Evolutionary conservation across 1,284 basidiomycete species (phyloP).

Genomic region (Clitocybe nebularis): DNA sequence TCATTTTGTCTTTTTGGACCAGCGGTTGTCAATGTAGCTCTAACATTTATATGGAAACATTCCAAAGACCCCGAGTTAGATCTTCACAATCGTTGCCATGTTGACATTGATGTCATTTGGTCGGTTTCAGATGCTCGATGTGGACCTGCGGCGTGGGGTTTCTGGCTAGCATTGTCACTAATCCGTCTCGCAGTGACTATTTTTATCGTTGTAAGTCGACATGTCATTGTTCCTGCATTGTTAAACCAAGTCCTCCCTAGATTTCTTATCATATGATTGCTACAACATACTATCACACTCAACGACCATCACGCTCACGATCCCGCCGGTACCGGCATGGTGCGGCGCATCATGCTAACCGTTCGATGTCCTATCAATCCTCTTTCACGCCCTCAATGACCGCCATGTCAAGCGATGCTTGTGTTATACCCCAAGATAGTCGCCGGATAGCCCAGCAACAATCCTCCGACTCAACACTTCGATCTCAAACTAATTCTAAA

Average conservation of each 20-base stretch:
- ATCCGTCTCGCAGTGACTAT: slow-evolving; percentile 50
- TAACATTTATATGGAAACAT: slow-evolving; percentile 48
- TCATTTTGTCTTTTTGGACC: slow-evolving; percentile 45
- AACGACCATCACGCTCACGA: slow-evolving; percentile 25
- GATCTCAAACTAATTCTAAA: slow-evolving; percentile 18
- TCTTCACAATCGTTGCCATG: slow-evolving; percentile 44
- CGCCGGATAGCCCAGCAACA: slow-evolving; percentile 18
- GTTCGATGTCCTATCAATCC: slow-evolving; percentile 21
- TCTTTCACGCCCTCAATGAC: slow-evolving; percentile 21
- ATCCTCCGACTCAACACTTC: slow-evolving; percentile 26
- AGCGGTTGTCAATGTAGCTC: slow-evolving; percentile 48
- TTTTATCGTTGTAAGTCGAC: slow-evolving; percentile 45
- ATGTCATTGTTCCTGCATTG: too few relatives aligned
- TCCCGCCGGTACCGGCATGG: slow-evolving; percentile 9
- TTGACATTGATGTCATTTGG: slow-evolving; percentile 68
- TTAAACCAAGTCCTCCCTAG: too few relatives aligned
- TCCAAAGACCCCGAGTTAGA: slow-evolving; percentile 34
- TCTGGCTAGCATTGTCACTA: slow-evolving; percentile 50
- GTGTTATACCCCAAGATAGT: slow-evolving; percentile 9
- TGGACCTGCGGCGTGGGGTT: slow-evolving; percentile 36
- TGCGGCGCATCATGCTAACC: too few relatives aligned
- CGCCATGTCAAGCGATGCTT: too few relatives aligned
- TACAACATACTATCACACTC: slow-evolving; percentile 28
- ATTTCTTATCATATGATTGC: slow-evolving; percentile 25
- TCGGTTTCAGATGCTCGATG: slow-evolving; percentile 31